phyloP scores from a whole-genome alignment of 495 filamentous ascomycete genomes.

The Neurospora africana region DNA sequence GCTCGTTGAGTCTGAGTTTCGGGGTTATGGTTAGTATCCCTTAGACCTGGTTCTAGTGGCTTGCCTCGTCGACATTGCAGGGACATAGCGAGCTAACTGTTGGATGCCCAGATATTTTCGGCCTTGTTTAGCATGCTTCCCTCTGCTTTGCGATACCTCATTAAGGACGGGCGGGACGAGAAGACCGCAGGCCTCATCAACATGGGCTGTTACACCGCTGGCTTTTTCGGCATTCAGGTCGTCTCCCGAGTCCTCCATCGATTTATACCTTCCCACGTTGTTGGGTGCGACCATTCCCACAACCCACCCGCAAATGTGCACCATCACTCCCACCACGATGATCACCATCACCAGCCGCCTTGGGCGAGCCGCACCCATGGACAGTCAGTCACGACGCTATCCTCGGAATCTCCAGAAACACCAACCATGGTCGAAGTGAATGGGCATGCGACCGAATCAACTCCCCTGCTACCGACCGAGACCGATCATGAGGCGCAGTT shows the following conservation, averaged over 20 bases:
- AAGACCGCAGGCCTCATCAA: constrained; percentile 58
- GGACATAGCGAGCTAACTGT: constrained; percentile 10
- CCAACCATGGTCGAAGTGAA: constrained; percentile 15
- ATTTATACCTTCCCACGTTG: constrained; percentile 83
- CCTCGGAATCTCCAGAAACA: constrained; percentile 12
- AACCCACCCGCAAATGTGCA: constrained; percentile 35
- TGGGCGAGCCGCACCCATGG: constrained; percentile 9
- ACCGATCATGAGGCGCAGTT: not conserved
- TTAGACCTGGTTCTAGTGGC: not conserved
- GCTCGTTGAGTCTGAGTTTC: constrained; percentile 83
- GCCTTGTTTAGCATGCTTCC: constrained; percentile 92
- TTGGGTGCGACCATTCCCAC: constrained; percentile 84
- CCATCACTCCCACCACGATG: constrained; percentile 20
- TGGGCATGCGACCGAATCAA: constrained; percentile 16
- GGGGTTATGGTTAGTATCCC: constrained; percentile 78
- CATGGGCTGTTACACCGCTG: constrained; percentile 67
- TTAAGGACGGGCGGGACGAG: constrained; percentile 52
- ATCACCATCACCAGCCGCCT: constrained; percentile 16
- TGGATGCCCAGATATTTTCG: constrained; percentile 64
- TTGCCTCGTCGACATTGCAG: not conserved
- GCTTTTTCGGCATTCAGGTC: constrained; percentile 75
- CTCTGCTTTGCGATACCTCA: constrained; percentile 65
- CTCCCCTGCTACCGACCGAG: constrained; percentile 15
- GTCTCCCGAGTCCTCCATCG: constrained; percentile 71
- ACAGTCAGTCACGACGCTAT: constrained; percentile 14